Conservation (phyloP, 768 basidiomycete genomes). For the Sporobolomyces roseus region DNA sequence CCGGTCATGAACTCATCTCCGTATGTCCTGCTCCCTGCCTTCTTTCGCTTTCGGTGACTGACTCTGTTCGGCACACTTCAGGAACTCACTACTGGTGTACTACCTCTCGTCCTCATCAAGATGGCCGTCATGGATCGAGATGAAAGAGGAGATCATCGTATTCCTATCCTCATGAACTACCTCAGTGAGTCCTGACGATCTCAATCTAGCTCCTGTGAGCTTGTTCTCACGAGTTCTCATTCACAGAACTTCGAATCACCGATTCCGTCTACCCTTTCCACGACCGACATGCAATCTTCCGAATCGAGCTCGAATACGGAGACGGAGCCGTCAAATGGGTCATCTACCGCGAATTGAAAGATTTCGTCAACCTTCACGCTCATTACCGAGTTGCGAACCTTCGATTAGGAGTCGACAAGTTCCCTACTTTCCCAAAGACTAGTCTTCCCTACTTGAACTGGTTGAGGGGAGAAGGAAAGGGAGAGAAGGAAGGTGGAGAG, state of each 20-base stretch:
- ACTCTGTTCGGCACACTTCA: neutral
- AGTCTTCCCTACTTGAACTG: slow-evolving; percentile 84
- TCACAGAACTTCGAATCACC: slow-evolving; percentile 72
- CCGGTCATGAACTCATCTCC: slow-evolving; percentile 35
- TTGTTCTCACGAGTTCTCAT: slow-evolving; percentile 48
- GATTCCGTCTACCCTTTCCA: slow-evolving; percentile 80
- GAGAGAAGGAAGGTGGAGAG: slow-evolving; percentile 48
- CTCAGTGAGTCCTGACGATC: slow-evolving; percentile 23
- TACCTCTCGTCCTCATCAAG: slow-evolving; percentile 71
- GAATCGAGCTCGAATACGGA: slow-evolving; percentile 81
- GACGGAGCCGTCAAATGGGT: slow-evolving; percentile 92
- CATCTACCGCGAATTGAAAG: slow-evolving; percentile 84
- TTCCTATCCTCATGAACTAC: slow-evolving; percentile 45
- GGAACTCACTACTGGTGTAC: slow-evolving; percentile 58
- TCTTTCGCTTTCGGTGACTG: neutral
- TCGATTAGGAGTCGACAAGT: slow-evolving; percentile 52
- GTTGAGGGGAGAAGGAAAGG: slow-evolving; percentile 54
- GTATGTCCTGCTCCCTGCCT: neutral
- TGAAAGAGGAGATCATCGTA: slow-evolving; percentile 72
- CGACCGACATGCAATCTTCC: slow-evolving; percentile 71
- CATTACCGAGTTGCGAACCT: slow-evolving; percentile 80
- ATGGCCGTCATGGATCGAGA: slow-evolving; percentile 78
- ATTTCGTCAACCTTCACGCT: slow-evolving; percentile 82
- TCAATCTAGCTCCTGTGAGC: neutral
- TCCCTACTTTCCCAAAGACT: slow-evolving; percentile 88